Conservation (phyloP, 345 rosid species). For the Angophora floribunda region DNA sequence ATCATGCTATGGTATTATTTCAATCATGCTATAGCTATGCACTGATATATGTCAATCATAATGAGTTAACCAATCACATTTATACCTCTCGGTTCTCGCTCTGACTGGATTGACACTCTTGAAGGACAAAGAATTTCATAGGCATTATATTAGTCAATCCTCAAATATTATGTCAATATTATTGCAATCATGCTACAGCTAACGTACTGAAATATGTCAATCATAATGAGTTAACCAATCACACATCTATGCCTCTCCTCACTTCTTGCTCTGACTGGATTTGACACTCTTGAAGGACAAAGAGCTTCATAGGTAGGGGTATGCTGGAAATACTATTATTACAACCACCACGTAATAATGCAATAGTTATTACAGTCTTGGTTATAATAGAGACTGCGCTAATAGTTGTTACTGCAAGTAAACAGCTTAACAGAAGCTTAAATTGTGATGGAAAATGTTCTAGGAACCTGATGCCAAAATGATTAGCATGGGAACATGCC, state of each 20-base stretch:
- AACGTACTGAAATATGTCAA: background rate
- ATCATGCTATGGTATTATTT: background rate
- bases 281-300: background rate
- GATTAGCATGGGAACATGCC: background rate
- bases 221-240: background rate
- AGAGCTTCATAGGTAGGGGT: background rate
- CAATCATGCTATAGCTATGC: background rate
- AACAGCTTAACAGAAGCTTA: background rate
- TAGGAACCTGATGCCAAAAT: background rate
- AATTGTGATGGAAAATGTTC: background rate
- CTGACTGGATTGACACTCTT: too few species aligned
- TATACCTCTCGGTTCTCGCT: too few species aligned
- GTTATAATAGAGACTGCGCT: background rate
- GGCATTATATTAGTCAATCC: background rate
- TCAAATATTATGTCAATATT: background rate
- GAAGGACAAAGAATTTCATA: too few species aligned
- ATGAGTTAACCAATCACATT: too few species aligned
- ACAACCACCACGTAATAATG: background rate
- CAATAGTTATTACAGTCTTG: background rate
- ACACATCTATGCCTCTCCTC: background rate
- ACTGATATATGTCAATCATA: too few species aligned
- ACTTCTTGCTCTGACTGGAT: rapidly evolving
- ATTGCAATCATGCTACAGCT: background rate
- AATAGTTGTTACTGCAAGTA: background rate
- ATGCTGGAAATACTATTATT: too few species aligned